Evolutionary conservation across 2,329 filamentous ascomycete genomes (phyloP).

Genomic region (Hypoxylon sp.): DNA sequence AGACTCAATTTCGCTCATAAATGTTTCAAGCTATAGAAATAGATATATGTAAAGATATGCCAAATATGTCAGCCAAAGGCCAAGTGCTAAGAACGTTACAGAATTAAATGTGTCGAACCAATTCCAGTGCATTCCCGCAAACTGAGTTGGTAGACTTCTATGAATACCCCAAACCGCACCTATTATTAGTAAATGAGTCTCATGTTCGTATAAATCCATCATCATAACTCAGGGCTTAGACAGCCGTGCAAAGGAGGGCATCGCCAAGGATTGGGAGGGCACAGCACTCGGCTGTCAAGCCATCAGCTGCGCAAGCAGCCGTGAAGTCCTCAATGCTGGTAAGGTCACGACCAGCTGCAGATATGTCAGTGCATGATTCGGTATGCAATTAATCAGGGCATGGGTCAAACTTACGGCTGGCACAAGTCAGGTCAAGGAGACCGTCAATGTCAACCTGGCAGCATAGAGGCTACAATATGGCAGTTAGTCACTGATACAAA

Average conservation of each 20-base stretch:
- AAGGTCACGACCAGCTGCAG: constrained; percentile 24
- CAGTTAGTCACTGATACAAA: constrained; percentile 5
- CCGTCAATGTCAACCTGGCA: constrained; percentile 39
- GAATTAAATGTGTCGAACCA: constrained; percentile 31
- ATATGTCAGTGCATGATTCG: constrained; percentile 17
- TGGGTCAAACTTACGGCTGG: constrained; percentile 31
- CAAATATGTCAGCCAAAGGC: constrained; percentile 32
- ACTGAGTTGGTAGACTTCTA: constrained; percentile 21
- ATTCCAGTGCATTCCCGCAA: constrained; percentile 2
- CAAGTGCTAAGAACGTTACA: constrained; percentile 37
- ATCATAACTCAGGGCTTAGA: constrained; percentile 21
- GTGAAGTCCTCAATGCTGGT: constrained; percentile 32
- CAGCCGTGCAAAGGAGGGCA: constrained; percentile 36
- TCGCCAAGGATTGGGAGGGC: constrained; percentile 22
- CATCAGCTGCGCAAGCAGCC: constrained; percentile 16
- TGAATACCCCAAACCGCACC: constrained; percentile 26
- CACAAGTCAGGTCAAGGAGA: constrained; percentile 38
- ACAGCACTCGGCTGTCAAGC: constrained; percentile 41
- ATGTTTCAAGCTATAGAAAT: constrained; percentile 25
- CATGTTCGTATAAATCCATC: constrained; percentile 8
- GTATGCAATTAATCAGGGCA: background rate
- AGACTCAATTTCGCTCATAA: constrained; percentile 28
- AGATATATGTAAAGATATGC: constrained; percentile 36
- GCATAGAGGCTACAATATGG: constrained; percentile 34
- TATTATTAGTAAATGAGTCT: constrained; percentile 28